Evolutionary conservation across 805 yeast genomes (phyloP), one percentile per base, ranked within the genome.

Genomic region (Teunomyces tritomae): DNA sequence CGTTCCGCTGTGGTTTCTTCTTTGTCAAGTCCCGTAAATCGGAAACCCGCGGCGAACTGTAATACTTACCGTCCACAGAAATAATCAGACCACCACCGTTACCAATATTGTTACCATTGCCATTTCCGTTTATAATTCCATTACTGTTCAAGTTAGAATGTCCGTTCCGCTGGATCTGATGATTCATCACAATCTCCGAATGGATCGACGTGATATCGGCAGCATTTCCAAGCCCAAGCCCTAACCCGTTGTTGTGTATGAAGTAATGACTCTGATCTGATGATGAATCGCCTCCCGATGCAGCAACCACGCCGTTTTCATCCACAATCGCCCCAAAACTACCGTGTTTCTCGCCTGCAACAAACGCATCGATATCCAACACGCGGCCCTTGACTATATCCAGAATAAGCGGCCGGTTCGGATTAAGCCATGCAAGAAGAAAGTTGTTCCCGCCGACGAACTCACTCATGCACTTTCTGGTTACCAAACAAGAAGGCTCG

Each of bases 191-290:
- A 6, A 65, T 47, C 37, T 70, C 76, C 2, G 74, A 68, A 47
- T 71, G 73, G 39, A 72, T 72, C 3, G 75, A 69, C 5, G 67
- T 59, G 17, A 72, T 72, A 49, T 72, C 77, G 33, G 65, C 65
- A 9, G 70, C 67, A n/a, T 61, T 68, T 9, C 77, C 77, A 35
- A 72, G 53, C 1, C 77, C 77, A 36, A 63, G 35, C 8, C 56
- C 57, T n/a, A 28, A 45, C 16, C 49, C 47, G 26, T 45, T 45
- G 30, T 45, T 48, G 30, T 54, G 47, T 8, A 34, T 45, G 33
- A 46, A 43, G 30, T 47, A 48, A 28, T 37, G 40, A n/a, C 40
- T 37, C 5, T 37, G 40, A 5, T 17, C 36, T 10, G 40, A 37
- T 16, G n/a, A 24, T 3, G 27, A 5, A 8, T 37, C 34, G 13